phyloP scores from a whole-genome alignment of 306 rosid species.

The Quercus variabilis region DNA sequence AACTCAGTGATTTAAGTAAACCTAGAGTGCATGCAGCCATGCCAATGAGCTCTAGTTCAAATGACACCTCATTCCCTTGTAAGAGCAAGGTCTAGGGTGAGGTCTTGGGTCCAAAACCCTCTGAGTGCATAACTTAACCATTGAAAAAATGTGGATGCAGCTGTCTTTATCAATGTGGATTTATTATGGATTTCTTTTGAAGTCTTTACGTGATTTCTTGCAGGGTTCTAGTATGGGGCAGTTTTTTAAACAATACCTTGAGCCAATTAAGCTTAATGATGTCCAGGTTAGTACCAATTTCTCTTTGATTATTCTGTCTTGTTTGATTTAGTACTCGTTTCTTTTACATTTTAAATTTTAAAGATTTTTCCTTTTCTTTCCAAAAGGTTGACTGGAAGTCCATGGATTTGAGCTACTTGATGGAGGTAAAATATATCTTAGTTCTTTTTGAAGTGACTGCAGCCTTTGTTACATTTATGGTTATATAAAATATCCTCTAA shows the following conservation, averaged over 20 bases:
- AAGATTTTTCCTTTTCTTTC: slow-evolving; percentile 25
- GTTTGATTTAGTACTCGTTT: slow-evolving; percentile 11
- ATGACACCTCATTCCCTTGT: too few relatives aligned
- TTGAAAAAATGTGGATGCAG: background rate
- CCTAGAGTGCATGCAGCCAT: background rate
- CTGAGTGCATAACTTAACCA: too few relatives aligned
- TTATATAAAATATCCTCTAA: slow-evolving; percentile 18
- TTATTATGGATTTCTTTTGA: slow-evolving; percentile 13
- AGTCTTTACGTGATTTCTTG: slow-evolving; percentile 17
- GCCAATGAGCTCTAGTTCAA: too few relatives aligned
- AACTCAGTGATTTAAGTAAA: background rate
- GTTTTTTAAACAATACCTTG: slow-evolving; percentile 82
- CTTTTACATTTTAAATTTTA: slow-evolving; percentile 25
- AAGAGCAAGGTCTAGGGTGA: too few relatives aligned
- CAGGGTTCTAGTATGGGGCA: slow-evolving; percentile 98
- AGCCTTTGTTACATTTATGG: slow-evolving; percentile 14
- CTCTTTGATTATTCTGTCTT: background rate
- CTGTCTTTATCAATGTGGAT: background rate
- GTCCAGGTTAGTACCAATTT: slow-evolving; percentile 46
- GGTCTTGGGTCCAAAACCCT: too few relatives aligned
- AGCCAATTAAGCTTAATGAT: slow-evolving; percentile 87
- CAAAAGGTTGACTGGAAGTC: slow-evolving; percentile 82
- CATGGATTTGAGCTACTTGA: slow-evolving; percentile 82
- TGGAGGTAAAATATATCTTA: slow-evolving; percentile 54
- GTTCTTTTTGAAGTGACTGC: background rate